Conservation (phyloP, 1,284 basidiomycete genomes). For the Violaceomyces palustris region DNA sequence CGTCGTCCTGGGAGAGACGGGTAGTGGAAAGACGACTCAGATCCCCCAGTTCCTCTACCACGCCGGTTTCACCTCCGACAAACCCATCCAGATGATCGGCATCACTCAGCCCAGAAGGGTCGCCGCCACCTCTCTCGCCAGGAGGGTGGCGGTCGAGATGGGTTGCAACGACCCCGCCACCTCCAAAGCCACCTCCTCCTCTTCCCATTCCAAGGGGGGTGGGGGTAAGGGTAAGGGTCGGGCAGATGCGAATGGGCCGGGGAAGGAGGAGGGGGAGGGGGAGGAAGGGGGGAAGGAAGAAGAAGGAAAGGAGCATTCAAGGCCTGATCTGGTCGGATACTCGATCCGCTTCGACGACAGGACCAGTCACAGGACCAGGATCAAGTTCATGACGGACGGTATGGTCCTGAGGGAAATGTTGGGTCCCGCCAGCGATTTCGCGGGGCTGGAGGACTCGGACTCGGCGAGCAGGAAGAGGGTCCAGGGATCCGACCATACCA, state of each 20-base stretch:
- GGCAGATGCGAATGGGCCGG: too few relatives aligned
- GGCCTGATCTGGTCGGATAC: slow-evolving; percentile 69
- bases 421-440: too few relatives aligned
- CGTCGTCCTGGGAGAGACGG: slow-evolving; percentile 90
- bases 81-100: slow-evolving; percentile 57
- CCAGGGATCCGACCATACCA: too few relatives aligned
- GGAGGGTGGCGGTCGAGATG: slow-evolving; percentile 81
- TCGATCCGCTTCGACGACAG: slow-evolving; percentile 92
- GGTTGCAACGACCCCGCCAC: slow-evolving; percentile 54
- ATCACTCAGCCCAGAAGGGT: slow-evolving; percentile 86
- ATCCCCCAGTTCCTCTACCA: slow-evolving; percentile 63
- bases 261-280: neutral
- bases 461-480: neutral
- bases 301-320: neutral
- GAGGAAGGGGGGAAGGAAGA: neutral
- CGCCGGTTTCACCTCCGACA: slow-evolving; percentile 58
- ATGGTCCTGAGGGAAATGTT: slow-evolving; percentile 89
- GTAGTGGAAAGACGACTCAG: slow-evolving; percentile 88
- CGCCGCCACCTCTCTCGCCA: slow-evolving; percentile 85
- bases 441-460: too few relatives aligned
- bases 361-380: slow-evolving; percentile 64
- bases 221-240: too few relatives aligned
- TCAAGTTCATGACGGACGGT: slow-evolving; percentile 95
- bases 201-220: too few relatives aligned
- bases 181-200: slow-evolving; percentile 1